Base-by-base conservation (phyloP, 23 red algal genomes). In the Chondrus crispus region DNA sequence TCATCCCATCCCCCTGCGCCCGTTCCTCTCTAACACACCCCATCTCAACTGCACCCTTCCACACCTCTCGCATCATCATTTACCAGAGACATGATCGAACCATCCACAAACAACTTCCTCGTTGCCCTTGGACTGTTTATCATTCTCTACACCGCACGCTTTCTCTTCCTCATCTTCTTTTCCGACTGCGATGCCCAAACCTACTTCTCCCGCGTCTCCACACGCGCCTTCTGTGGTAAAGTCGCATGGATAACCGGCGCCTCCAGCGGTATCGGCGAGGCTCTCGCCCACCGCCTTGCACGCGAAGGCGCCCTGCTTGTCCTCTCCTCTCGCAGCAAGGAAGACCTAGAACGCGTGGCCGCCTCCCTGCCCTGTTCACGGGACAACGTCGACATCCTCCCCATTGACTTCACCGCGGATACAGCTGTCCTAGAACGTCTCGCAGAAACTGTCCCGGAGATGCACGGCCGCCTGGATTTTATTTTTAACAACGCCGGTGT, bases 211-310 rank as follows among this genome's bases (percentile, higher is more conserved):
- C 66, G 52, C 11, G 68, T 77, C 18, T 51, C 68, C 0, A 43
- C 68, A 14, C 42, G 81, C 24, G 41, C 57, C 6, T 88, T 95
- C 39, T 13, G 33, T 18, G 74, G 83, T 40, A 79, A 82, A 43
- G 93, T 95, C 45, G 93, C 46, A 42, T 90, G 84, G 85, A 84
- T 95, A 40, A 95, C 93, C 12, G 93, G 93, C 39, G 84, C 93
- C 32, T 80, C 81, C 42, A 40, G 54, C 45, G 93, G 93, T n/a
- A 84, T 95, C 29, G 93, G 93, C 39, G 57, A 42, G 3, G 93
- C 93, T 3, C 40, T 84, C 35, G 93, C 93, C 24, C 49, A 82
- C 40, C 75, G 46, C 4, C 77, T 95, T 51, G 84, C 79, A 4
- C 64, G 70, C 37, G 68, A 83, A 35, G 93, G 93, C 40, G 93